A percentile compares a stretch with the other conserved stretches of the same genome.
phyloP scores from a whole-genome alignment of 306 rosid genomes.

The Oxytropis ochrocephala region DNA sequence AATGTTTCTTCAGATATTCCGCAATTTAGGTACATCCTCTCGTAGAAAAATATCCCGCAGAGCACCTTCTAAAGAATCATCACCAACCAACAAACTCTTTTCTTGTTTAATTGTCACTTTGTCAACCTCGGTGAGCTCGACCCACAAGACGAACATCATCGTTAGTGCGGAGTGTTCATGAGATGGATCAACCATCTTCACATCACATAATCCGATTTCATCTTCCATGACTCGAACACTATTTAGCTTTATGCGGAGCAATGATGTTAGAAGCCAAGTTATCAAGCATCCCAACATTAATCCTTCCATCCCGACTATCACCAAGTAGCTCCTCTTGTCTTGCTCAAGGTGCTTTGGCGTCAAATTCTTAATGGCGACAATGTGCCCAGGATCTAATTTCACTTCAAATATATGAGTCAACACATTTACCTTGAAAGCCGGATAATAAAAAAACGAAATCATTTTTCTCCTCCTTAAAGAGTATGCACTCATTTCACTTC shows the following conservation, averaged over 20 bases:
- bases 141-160: too few relatives aligned
- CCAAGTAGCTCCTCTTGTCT: conserved; percentile 41
- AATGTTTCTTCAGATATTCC: conserved; percentile 67
- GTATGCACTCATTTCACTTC: too few relatives aligned
- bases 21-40: conserved; percentile 74
- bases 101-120: too few relatives aligned
- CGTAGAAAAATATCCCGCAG: conserved; percentile 89
- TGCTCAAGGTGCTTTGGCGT: conserved; percentile 41
- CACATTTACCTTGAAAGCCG: too few relatives aligned
- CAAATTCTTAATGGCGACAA: conserved; percentile 24
- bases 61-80: conserved; percentile 56
- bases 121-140: too few relatives aligned
- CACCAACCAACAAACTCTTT: background rate
- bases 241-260: background rate
- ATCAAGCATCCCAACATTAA: background rate
- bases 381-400: too few relatives aligned
- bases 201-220: too few relatives aligned
- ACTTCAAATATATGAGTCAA: too few relatives aligned
- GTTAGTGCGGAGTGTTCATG: too few relatives aligned
- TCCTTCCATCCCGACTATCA: background rate
- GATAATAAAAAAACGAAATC: too few relatives aligned
- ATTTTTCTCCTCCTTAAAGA: too few relatives aligned
- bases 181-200: too few relatives aligned
- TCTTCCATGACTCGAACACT: background rate
- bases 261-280: background rate